phyloP scores from a whole-genome alignment of 306 rosid species.

The Herpetospermum pedunculosum region DNA sequence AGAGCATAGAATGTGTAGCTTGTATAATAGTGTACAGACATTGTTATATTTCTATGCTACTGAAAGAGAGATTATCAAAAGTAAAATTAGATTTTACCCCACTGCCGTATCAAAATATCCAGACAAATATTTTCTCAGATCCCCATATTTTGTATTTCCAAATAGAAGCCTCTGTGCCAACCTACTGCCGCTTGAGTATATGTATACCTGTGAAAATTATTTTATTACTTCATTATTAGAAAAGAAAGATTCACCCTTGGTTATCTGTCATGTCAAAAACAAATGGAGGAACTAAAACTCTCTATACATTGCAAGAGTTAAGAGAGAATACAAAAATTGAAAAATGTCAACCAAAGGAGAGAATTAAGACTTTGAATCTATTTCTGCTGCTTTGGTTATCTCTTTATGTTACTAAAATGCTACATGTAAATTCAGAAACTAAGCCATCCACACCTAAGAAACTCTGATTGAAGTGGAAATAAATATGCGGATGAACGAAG shows the following conservation, averaged over 20 bases:
- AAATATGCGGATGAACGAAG: neutral
- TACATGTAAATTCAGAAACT: neutral
- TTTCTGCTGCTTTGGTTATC: neutral
- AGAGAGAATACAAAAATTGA: neutral
- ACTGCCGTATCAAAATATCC: constrained; percentile 86
- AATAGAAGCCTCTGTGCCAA: constrained; percentile 88
- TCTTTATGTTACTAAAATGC: neutral
- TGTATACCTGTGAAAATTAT: constrained; percentile 47
- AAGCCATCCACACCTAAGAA: neutral
- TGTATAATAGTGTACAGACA: neutral
- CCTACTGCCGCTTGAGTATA: constrained; percentile 97
- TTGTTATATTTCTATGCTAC: neutral
- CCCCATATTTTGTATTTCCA: constrained; percentile 77
- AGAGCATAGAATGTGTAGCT: neutral
- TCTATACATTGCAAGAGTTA: neutral
- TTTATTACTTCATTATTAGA: neutral
- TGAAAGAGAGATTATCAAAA: neutral
- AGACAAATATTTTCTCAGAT: constrained; percentile 67
- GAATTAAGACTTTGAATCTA: neutral
- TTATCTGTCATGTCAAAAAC: neutral
- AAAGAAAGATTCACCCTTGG: neutral
- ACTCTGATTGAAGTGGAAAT: neutral
- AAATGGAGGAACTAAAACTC: neutral
- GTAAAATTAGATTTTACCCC: constrained; percentile 41
- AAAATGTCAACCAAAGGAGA: neutral